Conservation (phyloP, 192 early-diverging fungal genomes). For the Podila minutissima region DNA sequence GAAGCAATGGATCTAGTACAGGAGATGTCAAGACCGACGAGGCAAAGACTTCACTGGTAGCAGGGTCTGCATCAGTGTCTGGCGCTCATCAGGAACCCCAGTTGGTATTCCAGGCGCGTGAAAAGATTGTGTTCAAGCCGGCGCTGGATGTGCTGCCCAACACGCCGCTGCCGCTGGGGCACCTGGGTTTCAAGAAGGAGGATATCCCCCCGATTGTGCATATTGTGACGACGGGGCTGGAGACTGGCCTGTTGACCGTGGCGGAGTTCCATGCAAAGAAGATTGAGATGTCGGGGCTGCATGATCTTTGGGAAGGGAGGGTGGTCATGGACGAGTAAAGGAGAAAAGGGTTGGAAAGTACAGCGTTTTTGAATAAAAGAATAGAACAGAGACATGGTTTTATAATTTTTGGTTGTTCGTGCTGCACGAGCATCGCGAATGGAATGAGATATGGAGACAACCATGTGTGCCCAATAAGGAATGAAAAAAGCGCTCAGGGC, state of each 20-base stretch:
- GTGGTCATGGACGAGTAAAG: conserved; percentile 22
- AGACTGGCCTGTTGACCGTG: conserved; percentile 28
- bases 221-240: conserved; percentile 27
- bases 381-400: no score
- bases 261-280: conserved; percentile 42
- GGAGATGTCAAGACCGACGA: no score
- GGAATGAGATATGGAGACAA: no score
- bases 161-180: conserved; percentile 40
- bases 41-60: not conserved
- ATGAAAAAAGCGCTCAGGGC: no score
- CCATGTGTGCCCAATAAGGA: no score
- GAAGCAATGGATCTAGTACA: no score
- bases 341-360: no score
- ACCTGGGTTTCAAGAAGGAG: conserved; percentile 49
- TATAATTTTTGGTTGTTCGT: no score
- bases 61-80: not conserved
- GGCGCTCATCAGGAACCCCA: not conserved
- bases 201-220: conserved; percentile 49
- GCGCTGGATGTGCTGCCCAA: conserved; percentile 43
- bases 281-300: conserved; percentile 40
- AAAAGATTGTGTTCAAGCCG: conserved; percentile 47
- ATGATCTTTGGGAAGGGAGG: conserved; percentile 44
- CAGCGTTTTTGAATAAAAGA: no score
- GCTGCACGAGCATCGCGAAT: no score
- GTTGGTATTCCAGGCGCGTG: conserved; percentile 32